Evolutionary conservation across 495 filamentous ascomycete species (phyloP).

Genomic region (Eremomyces bilateralis): DNA sequence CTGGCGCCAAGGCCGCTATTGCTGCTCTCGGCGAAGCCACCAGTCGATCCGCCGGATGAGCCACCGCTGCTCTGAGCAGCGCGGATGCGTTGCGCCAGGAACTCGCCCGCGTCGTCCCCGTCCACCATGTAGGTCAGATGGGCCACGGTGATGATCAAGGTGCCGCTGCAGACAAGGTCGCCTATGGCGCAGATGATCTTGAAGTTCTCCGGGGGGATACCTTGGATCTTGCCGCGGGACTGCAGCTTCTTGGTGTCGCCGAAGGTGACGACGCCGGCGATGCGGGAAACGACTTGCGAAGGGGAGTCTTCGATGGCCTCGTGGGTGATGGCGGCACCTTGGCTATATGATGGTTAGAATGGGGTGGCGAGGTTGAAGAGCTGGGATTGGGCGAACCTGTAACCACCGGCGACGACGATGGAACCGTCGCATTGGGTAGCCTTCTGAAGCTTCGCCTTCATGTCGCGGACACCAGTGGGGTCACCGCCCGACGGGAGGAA

Average conservation of each 20-base stretch:
- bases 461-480: background rate
- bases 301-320: slow-evolving; percentile 23
- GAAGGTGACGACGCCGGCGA: slow-evolving; percentile 32
- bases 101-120: slow-evolving; percentile 5
- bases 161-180: slow-evolving; percentile 31
- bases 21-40: too few relatives aligned
- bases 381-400: slow-evolving; percentile 2
- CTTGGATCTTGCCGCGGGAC: slow-evolving; percentile 24
- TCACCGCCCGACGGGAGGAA: background rate
- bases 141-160: slow-evolving; percentile 25
- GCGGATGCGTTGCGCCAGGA: slow-evolving; percentile 7
- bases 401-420: slow-evolving; percentile 8
- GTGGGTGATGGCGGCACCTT: slow-evolving; percentile 34
- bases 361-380: too few relatives aligned
- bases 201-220: slow-evolving; percentile 23
- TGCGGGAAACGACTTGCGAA: slow-evolving; percentile 22
- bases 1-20: too few relatives aligned
- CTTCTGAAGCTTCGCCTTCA: background rate
- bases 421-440: slow-evolving; percentile 5
- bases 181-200: slow-evolving; percentile 30
- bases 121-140: slow-evolving; percentile 24
- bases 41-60: too few relatives aligned
- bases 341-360: too few relatives aligned
- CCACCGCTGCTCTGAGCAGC: too few relatives aligned
- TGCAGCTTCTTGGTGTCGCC: slow-evolving; percentile 36